Evolutionary conservation across 2,329 filamentous ascomycete genomes (phyloP), one percentile per base, ranked within the genome.

Genomic region (Hypomyces perniciosus): DNA sequence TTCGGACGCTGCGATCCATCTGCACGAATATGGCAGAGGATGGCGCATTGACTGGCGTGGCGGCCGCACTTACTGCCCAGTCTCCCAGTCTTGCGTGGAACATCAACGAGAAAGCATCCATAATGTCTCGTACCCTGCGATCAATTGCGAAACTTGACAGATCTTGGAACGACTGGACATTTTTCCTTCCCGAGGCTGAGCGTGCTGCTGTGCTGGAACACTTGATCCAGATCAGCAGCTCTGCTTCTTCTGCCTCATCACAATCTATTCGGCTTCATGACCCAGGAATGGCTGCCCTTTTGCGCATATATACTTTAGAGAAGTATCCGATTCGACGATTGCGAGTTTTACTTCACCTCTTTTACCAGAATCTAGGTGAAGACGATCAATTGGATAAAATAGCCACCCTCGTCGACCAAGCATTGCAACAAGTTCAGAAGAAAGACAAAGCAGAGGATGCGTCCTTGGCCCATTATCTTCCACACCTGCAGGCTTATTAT

Each of bases 161-260:
- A 47, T 77, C 73, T n/a, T 76, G 70, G 61, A 72, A 77, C 40
- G 78, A 84, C 47, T 79, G 79, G 75, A 76, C 76, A 2, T 74
- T 74, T 50, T 70, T 77, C 40, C 62, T 84, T 6, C 66, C 72
- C 1, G 79, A 75, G 41, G 56, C 63, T 5, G 78, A 79, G 64
- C 78, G 76, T 53, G 76, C 74, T 7, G 78, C 80, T 2, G 77
- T 81, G 1, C 68, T 86, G 13, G 81, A 86, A 56, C 78, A 85
- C 58, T 71, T 83, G 30, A 64, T 86, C 40, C 72, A 79, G 45
- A 72, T 79, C 38, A 72, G 74, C 42, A 72, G 75, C 42, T 62
- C 72, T 20, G 65, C 70, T 4, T 61, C 66, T 9, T 60, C 67
- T 6, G 59, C 62, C 3, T 65, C 64, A 6, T 63, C 61, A 5